Percentiles rank a stretch among this genome's conserved stretches.
Conservation (phyloP, 164 flowering plant genomes). For the Tinospora cordifolia region DNA sequence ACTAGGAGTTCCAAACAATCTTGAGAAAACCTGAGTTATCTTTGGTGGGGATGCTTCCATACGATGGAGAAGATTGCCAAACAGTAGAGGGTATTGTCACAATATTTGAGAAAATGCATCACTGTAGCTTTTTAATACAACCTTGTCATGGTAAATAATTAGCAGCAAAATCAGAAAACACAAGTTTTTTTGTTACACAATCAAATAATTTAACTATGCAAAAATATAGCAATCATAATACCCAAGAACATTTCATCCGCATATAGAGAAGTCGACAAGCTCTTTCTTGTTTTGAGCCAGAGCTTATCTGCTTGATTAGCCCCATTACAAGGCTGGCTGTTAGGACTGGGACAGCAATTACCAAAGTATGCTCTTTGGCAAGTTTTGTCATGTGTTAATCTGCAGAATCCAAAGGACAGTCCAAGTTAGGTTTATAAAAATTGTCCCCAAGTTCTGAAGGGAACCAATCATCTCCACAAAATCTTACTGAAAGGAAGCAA, state of each 20-base stretch:
- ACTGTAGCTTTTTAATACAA: constrained; percentile 1
- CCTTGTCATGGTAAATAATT: not conserved
- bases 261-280: not conserved
- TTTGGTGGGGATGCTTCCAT: not conserved
- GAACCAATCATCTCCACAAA: no score
- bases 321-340: constrained; percentile 2
- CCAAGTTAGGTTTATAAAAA: no score
- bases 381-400: constrained; percentile 4
- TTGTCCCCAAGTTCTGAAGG: no score
- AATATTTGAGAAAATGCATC: not conserved
- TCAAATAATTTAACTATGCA: not conserved
- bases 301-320: not conserved
- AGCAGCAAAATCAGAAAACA: no score
- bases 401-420: constrained; percentile 4
- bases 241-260: not conserved
- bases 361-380: constrained; percentile 6
- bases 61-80: not conserved
- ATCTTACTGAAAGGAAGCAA: no score
- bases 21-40: no score
- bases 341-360: not conserved
- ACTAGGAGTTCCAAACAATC: no score
- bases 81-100: no score
- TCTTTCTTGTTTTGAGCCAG: not conserved
- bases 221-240: not conserved
- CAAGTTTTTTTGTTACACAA: no score